Evolutionary conservation across 176 grass and related monocot species (phyloP), one percentile per base, ranked within the genome.

Genomic region (Metroxylon sagu): DNA sequence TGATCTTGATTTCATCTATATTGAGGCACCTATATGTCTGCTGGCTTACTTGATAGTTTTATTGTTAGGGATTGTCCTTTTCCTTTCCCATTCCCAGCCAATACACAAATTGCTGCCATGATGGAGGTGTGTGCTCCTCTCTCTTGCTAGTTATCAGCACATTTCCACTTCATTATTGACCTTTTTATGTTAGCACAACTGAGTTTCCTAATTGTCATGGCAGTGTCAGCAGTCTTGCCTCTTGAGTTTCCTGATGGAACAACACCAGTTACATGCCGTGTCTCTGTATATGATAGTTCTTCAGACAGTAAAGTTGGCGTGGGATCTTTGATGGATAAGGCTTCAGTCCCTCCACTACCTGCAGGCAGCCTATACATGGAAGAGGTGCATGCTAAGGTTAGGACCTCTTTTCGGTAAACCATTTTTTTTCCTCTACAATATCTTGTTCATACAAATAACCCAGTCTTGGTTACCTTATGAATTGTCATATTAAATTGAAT

Each of bases 211-310:
- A 53, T 68, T 83, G n/a, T 49, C 58, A 57, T 91, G 56, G 51
- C 81, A 92, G 88, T 92, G 57, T 48, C 76, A 68, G 76, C 88
- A 75, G 82, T 92, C 71, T 67, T 98, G 60, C 93, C 87, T 61
- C 69, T 98, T 53, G 93, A 98, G 56, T 92, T 98, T 77, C 88
- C 88, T 50, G 88, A 98, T 64, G 93, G 93, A 64, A 98, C 93
- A 58, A 98, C 93, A 21, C 93, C 93, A 52, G 93, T 98, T 68
- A 83, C 93, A 29, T 98, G 84, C 49, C 81, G 93, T 17, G 84
- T 98, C 39, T 92, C 76, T 70, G 73, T 98, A 71, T 98, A 88
- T 70, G 93, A 98, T 78, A 74, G 71, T 39, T 89, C 93, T 15
- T 81, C 84, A 26, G 88, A 85, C 66, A 69, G 81, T 67, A 98